A percentile compares a stretch with the other conserved stretches of the same genome.
These are phyloP conservation scores for Penicillium cinerascens DNA, from an alignment of 495 filamentous ascomycete species.

Conservation along the genomic window DNA sequence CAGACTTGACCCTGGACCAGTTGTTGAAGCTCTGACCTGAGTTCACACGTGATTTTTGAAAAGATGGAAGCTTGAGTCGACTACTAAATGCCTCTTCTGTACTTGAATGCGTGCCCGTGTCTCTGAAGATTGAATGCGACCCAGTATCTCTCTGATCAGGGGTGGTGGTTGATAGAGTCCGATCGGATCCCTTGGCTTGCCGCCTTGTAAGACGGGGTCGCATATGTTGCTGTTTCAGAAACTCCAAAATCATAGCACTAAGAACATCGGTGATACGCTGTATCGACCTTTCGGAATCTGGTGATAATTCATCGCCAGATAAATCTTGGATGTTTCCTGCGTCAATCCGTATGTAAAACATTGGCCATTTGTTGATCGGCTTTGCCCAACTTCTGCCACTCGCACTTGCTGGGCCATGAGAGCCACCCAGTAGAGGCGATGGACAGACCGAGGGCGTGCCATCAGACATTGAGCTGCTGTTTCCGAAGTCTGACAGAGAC, in stretches of 20 bases:
- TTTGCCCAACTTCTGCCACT: slow-evolving; percentile 58
- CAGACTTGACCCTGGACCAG: slow-evolving; percentile 70
- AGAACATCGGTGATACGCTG: slow-evolving; percentile 59
- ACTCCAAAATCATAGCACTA: slow-evolving; percentile 59
- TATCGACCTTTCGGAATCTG: slow-evolving; percentile 44
- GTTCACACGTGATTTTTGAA: slow-evolving; percentile 19
- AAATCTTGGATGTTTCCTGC: slow-evolving; percentile 7
- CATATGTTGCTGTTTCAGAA: slow-evolving; percentile 65
- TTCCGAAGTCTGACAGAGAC: slow-evolving; percentile 72
- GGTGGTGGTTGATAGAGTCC: background rate
- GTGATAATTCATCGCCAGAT: slow-evolving; percentile 20
- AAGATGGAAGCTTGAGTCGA: slow-evolving; percentile 34
- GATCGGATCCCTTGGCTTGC: slow-evolving; percentile 4
- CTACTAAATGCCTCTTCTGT: slow-evolving; percentile 26
- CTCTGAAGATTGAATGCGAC: background rate
- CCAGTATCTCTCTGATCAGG: background rate
- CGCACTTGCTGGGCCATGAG: slow-evolving; percentile 52
- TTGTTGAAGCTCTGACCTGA: slow-evolving; percentile 42
- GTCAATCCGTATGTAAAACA: slow-evolving; percentile 81
- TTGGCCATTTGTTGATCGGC: slow-evolving; percentile 78
- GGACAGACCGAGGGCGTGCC: background rate
- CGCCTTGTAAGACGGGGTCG: slow-evolving; percentile 41
- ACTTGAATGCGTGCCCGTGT: slow-evolving; percentile 1
- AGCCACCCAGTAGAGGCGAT: slow-evolving; percentile 21
- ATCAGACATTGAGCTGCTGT: slow-evolving; percentile 39